phyloP scores from a whole-genome alignment of 257 asterid species.

The Penstemon davidsonii region DNA sequence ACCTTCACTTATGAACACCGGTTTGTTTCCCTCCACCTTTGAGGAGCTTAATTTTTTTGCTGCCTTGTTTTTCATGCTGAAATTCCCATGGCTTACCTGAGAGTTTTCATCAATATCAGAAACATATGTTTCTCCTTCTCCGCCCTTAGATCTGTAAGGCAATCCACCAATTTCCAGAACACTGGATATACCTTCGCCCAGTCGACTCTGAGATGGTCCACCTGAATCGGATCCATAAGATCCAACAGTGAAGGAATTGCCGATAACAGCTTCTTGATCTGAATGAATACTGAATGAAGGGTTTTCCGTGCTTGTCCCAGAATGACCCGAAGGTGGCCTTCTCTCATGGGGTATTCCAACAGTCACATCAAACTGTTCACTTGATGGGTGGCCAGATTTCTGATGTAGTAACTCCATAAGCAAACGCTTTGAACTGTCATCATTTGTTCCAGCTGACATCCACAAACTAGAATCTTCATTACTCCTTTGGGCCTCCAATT shows the following conservation, averaged over 20 bases:
- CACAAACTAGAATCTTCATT: constrained; percentile 79
- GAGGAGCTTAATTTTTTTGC: constrained; percentile 11
- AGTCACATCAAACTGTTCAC: constrained; percentile 48
- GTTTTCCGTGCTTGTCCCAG: constrained; percentile 50
- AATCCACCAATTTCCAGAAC: constrained; percentile 49
- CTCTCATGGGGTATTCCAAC: constrained; percentile 53
- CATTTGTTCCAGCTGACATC: constrained; percentile 90
- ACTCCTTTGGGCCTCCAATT: constrained; percentile 54
- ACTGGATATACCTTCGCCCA: constrained; percentile 42
- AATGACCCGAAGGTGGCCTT: constrained; percentile 53
- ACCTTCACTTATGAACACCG: constrained; percentile 35
- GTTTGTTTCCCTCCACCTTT: constrained; percentile 22
- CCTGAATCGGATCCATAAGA: constrained; percentile 63
- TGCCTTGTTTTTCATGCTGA: constrained; percentile 13
- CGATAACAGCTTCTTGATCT: constrained; percentile 52
- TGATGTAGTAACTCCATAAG: constrained; percentile 91
- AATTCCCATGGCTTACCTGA: constrained; percentile 44
- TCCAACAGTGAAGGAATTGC: constrained; percentile 49
- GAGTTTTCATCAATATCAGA: constrained; percentile 45
- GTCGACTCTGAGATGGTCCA: constrained; percentile 44
- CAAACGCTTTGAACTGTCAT: constrained; percentile 88
- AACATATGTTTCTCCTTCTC: constrained; percentile 40
- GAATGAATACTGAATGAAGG: constrained; percentile 45
- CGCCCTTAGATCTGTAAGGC: constrained; percentile 52
- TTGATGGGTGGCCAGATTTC: constrained; percentile 58